Base-by-base conservation (phyloP, 768 basidiomycete species). In the Nevesoporus exiguus region DNA sequence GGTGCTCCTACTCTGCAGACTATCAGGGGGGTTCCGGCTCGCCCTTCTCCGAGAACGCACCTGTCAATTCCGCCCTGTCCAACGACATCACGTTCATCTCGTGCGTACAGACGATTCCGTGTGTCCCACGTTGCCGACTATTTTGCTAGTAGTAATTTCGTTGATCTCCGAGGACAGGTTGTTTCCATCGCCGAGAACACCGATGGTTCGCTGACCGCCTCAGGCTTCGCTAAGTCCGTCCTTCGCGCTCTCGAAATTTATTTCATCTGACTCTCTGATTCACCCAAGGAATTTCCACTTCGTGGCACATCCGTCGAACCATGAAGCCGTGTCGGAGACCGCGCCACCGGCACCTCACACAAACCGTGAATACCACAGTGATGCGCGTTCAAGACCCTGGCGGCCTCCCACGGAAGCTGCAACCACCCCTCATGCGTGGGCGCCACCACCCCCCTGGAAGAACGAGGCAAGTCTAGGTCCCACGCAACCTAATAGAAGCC, bases 141-240 rank as follows among this genome's bases (percentile, higher is more conserved):
- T 22, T 30, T 47, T n/a, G 9, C 21, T 47, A 62, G 59, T 22
- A 8, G 31, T 34, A 24, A 29, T 39, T 29, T 47, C 21, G 17
- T 17, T n/a, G 24, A 30, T 2, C 5, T 39, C 25, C 7, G 17
- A 29, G 27, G 36, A 19, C 8, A 22, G 30, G 34, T 55, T 13
- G 10, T 8, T 3, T 29, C 54, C 24, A 13, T 21, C 44, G 43
- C 50, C 19, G 30, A 10, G 22, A 34, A 45, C 48, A 15, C 17
- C 21, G 55, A 46, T 36, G 27, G 22, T 43, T 25, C 57, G 22
- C 46, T 50, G 54, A 37, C 42, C 25, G 11, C 31, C 13, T 11
- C 17, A 13, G 25, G 17, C 14, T 11, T 24, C 48, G 34, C 52
- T 25, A 54, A 48, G 65, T 68, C 29, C 49, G 65, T 58, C 40